Base-by-base conservation (phyloP, 2,329 filamentous ascomycete species). In the Diaporthe citrichinensis region DNA sequence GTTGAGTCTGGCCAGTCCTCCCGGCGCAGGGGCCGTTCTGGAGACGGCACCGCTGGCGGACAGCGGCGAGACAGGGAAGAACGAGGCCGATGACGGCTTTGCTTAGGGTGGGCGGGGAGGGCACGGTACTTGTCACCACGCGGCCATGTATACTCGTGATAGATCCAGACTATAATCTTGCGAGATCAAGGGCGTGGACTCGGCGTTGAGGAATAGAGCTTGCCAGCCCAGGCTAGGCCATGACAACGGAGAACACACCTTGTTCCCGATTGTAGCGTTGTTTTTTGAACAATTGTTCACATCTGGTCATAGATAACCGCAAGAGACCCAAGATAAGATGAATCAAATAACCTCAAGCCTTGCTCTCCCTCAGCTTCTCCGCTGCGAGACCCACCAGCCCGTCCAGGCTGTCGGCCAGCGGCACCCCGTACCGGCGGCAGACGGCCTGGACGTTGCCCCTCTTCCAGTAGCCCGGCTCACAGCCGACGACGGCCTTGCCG, bases 381-480 rank as follows among this genome's bases (percentile, higher is more conserved):
- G 69, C 51, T 23, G 73, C 71, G 28, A 39, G 28, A 10, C 20
- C 15, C 15, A 62, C 75, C 69, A 92, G 78, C 9, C 85, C 84
- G 6, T 83, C 83, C 34, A 87, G 82, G 3, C 79, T 85, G 23
- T 85, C 83, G 41, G 89, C 81, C 73, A 89, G 80, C 51, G 85
- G 82, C 8, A 91, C 81, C 0, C 81, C 84, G 76, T 87, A 88
- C 72, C 84, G 84, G 75, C 83, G 80, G 76, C 91, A 92, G 14
- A 92, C 86, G 20, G 91, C 83, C 78, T 90, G 84, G 44, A 94
- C 89, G 77, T 93, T 92, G 0, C 90, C 91, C n/a, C 85, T 85
- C 80, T 91, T 91, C 82, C 82, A 86, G 78, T 90, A 93, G 0
- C 85, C 85, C 34, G 84, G 80, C 2, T 86, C 84, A 62, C 88